Conservation (phyloP, 1,284 basidiomycete species). For the Cutaneotrichosporon daszewskae region DNA sequence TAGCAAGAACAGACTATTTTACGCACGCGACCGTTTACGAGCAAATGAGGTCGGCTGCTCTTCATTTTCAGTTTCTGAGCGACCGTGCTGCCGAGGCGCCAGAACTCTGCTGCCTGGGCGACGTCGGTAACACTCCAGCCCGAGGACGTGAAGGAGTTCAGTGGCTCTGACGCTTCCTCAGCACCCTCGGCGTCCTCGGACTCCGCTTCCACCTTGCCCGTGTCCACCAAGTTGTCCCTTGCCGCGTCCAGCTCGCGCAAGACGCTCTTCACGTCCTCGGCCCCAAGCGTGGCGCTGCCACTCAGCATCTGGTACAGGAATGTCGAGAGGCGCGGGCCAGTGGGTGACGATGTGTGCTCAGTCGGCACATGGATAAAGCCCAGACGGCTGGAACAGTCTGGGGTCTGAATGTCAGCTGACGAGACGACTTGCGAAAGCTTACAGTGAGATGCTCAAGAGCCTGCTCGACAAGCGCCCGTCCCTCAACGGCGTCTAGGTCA, state of each 20-base stretch:
- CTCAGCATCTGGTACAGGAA: slow-evolving; percentile 37
- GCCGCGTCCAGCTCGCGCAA: slow-evolving; percentile 27
- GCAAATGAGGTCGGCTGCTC: slow-evolving; percentile 57
- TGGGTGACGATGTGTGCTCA: not conserved
- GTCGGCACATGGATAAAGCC: slow-evolving; percentile 46
- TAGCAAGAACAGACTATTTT: not conserved
- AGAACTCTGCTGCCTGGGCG: slow-evolving; percentile 38
- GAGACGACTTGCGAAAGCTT: not conserved
- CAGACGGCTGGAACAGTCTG: slow-evolving; percentile 36
- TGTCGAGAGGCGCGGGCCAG: slow-evolving; percentile 32
- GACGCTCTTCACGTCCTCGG: not conserved
- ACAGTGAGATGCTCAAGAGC: slow-evolving; percentile 56
- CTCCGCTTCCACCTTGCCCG: slow-evolving; percentile 12
- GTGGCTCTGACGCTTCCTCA: not conserved
- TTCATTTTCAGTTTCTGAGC: slow-evolving; percentile 51
- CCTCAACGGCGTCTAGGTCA: slow-evolving; percentile 65
- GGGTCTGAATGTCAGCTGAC: slow-evolving; percentile 5
- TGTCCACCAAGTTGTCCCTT: slow-evolving; percentile 19
- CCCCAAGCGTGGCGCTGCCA: too few relatives aligned
- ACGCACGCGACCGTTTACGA: slow-evolving; percentile 74
- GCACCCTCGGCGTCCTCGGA: slow-evolving; percentile 1
- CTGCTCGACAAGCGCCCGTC: slow-evolving; percentile 57
- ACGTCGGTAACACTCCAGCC: slow-evolving; percentile 25
- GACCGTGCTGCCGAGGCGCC: slow-evolving; percentile 28
- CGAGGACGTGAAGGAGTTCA: slow-evolving; percentile 16